These are phyloP conservation scores for Cerrena zonata DNA, from an alignment of 1,284 basidiomycete species.

Conservation along the genomic window DNA sequence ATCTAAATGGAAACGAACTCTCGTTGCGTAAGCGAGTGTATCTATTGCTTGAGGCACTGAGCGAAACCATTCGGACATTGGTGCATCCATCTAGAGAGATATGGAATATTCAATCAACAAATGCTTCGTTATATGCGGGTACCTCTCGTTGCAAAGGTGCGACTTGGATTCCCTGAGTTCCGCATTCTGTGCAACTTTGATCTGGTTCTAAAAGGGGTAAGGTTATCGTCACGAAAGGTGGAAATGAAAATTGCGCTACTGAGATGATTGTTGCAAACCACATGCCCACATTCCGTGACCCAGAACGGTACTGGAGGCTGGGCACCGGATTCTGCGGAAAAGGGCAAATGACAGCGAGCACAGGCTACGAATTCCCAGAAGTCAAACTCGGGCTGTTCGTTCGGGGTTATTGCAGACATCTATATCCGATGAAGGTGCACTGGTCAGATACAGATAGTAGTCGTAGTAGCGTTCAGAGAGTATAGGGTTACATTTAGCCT, in stretches of 20 bases:
- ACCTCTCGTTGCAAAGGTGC: slow-evolving; percentile 70
- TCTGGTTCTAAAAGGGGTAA: slow-evolving; percentile 45
- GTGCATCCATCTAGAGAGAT: slow-evolving; percentile 56
- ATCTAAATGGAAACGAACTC: slow-evolving; percentile 37
- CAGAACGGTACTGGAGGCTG: slow-evolving; percentile 66
- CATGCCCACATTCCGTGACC: slow-evolving; percentile 79
- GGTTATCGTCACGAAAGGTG: slow-evolving; percentile 7
- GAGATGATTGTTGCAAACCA: slow-evolving; percentile 75
- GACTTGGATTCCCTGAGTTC: slow-evolving; percentile 56
- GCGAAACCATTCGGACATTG: slow-evolving; percentile 75
- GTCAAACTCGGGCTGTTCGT: slow-evolving; percentile 35
- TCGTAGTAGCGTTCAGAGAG: not conserved
- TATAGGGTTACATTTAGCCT: not conserved
- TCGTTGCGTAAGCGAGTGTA: slow-evolving; percentile 54
- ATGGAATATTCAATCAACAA: slow-evolving; percentile 7
- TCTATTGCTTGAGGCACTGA: slow-evolving; percentile 58
- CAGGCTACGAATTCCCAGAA: slow-evolving; percentile 78
- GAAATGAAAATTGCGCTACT: slow-evolving; percentile 43
- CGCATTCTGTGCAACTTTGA: slow-evolving; percentile 66
- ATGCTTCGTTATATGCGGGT: no score
- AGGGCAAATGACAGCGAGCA: slow-evolving; percentile 60
- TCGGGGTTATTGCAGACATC: not conserved
- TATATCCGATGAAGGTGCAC: not conserved
- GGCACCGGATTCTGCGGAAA: slow-evolving; percentile 41
- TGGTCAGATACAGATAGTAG: no score